Percentiles rank a stretch among this genome's conserved stretches.
Evolutionary conservation across 495 filamentous ascomycete genomes (phyloP).

Genomic region (Penicillium odoratum): DNA sequence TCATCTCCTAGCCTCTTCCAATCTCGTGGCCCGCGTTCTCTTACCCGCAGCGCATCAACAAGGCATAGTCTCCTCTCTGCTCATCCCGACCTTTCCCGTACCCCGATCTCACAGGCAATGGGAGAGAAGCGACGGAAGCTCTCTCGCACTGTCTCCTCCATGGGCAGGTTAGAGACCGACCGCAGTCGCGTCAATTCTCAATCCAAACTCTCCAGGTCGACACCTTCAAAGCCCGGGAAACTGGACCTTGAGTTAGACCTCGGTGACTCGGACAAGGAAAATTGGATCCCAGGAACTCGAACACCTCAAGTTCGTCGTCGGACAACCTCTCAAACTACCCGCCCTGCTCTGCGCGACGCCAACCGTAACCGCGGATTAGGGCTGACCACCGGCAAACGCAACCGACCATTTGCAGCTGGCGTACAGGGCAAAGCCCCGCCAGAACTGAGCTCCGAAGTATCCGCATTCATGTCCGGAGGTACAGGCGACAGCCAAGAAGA

Average conservation of each 20-base stretch:
- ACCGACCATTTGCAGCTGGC: constrained; percentile 33
- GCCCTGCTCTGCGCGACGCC: constrained; percentile 50
- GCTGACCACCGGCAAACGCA: constrained; percentile 34
- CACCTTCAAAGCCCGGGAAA: constrained; percentile 28
- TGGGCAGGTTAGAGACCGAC: constrained; percentile 63
- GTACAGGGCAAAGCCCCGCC: constrained; percentile 30
- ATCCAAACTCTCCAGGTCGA: constrained; percentile 29
- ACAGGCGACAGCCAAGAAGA: constrained; percentile 61
- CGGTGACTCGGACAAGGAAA: constrained; percentile 91
- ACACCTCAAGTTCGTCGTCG: constrained; percentile 40
- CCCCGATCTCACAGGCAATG: constrained; percentile 40
- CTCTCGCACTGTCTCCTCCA: constrained; percentile 61
- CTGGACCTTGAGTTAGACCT: constrained; percentile 43
- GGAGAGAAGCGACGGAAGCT: constrained; percentile 65
- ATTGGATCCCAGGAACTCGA: constrained; percentile 68
- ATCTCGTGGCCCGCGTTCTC: constrained; percentile 56
- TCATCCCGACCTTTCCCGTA: constrained; percentile 47
- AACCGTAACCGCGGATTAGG: constrained; percentile 31
- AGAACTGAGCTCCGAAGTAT: constrained; percentile 58
- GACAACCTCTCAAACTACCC: constrained; percentile 33
- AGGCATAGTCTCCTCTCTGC: constrained; percentile 57
- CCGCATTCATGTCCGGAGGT: constrained; percentile 64
- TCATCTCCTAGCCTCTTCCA: constrained; percentile 70
- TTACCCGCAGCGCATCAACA: constrained; percentile 36
- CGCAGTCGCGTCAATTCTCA: constrained; percentile 23